Evolutionary conservation across 495 filamentous ascomycete genomes (phyloP), one percentile per base, ranked within the genome.

Genomic region (Patellaria atrata): DNA sequence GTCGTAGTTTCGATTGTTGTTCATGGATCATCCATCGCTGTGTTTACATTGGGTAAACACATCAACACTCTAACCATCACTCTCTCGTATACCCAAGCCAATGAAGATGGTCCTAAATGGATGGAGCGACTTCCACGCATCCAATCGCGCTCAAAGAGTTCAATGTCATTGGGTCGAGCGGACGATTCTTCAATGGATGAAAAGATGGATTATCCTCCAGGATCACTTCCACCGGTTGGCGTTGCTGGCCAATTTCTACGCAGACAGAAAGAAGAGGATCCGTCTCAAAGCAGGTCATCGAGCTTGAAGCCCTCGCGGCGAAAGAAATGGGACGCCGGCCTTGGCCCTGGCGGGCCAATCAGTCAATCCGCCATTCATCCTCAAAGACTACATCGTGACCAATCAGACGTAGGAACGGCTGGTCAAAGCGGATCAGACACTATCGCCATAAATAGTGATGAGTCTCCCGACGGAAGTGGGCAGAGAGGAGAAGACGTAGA

Each of bases 31-130:
- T 99, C 91, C 0, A 82, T 99, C 52, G 91, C 91, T 6, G 91
- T 99, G 9, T 99, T 99, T 51, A 96, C 91, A 0, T 71, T 99
- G 5, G 91, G 91, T 30, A 99, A 96, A 55, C 89, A 79, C 30
- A 96, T 99, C 67, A 96, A 99, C 58, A 96, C 91, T 2, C 65
- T 99, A 41, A 82, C 82, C 8, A 68, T 99, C 31, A 93, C 89
- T 9, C 78, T 96, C 65, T 96, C 91, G 0, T 96, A 94, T 60
- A 96, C 91, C 0, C 65, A 71, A 45, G 85, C 78, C 36, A 78
- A 77, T 35, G 87, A 94, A 46, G 86, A 94, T 4, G 82, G 82
- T 4, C 83, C 83, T 1, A 73, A 68, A 13, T 99, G 91, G 91
- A 86, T 96, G 77, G 82, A 86, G 41, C 73, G 91, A 31, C 63